phyloP scores from a whole-genome alignment of 345 rosid genomes.

The Camelina sativa region DNA sequence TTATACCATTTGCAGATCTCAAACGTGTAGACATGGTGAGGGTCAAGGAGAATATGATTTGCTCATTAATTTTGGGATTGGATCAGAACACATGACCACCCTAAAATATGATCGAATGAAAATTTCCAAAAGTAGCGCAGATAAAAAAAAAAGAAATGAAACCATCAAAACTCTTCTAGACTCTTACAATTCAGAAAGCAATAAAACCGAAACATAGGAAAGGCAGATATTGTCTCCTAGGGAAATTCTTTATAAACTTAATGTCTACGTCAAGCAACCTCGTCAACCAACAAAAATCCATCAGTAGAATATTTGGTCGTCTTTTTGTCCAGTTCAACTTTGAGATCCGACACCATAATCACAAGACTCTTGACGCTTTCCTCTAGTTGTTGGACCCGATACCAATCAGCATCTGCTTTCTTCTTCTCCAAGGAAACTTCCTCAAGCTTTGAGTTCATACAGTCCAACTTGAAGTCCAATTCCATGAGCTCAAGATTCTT shows the following conservation, averaged over 20 bases:
- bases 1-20: too few relatives aligned
- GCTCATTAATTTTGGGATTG: background rate
- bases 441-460: too few relatives aligned
- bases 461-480: too few relatives aligned
- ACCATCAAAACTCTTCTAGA: background rate
- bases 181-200: background rate
- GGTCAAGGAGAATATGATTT: background rate
- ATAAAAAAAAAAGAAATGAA: background rate
- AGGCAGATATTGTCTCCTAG: too few relatives aligned
- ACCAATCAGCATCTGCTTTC: too few relatives aligned
- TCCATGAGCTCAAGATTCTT: too few relatives aligned
- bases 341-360: slow-evolving; percentile 4
- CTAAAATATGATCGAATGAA: background rate
- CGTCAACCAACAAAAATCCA: background rate
- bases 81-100: background rate
- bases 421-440: too few relatives aligned
- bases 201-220: too few relatives aligned
- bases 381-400: too few relatives aligned
- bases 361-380: background rate
- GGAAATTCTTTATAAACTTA: too few relatives aligned
- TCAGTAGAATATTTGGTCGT: slow-evolving; percentile 2
- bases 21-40: too few relatives aligned
- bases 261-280: too few relatives aligned
- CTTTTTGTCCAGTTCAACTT: background rate
- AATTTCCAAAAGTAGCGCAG: background rate